Evolutionary conservation across 345 rosid species (phyloP), one percentile per base, ranked within the genome.

Genomic region (Arabidopsis suecica): DNA sequence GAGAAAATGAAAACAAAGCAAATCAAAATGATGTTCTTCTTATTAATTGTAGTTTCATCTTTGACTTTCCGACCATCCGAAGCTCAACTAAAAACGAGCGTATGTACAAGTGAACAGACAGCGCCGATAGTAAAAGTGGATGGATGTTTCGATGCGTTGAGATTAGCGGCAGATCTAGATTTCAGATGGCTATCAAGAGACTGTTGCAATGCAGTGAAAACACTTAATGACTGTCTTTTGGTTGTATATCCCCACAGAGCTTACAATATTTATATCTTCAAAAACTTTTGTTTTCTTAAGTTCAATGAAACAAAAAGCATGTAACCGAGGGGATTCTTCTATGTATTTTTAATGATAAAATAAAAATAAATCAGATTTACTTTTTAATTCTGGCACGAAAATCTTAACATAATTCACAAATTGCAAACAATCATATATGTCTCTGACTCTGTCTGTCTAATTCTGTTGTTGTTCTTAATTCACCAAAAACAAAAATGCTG

Each of bases 161-260:
- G 23, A 8, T 7, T 34, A 33, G 13, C 62, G 2, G 40, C 14
- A 0, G 13, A 8, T 0, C 5, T 1, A 51, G 25, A 58, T n/a
- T 9, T 1, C 37, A 36, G 8, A 4, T 16, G 8, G 44, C 22
- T 58, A 16, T 7, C 41, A 28, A 18, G 1, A 54, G 38, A 7
- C 0, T 51, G 61, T 67, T 67, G 71, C 36, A 34, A 2, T 4
- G 60, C 60, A 50, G 48, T 68, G 61, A 11, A 20, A 33, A 9
- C 50, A 38, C 25, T 14, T 40, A 38, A 47, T n/a, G 38, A 37
- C 9, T 67, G 71, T 38, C 3, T 12, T 5, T 51, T 48, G 58
- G 7, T 11, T 49, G 45, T 65, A 0, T 10, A 6, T 34, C 58
- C 45, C 14, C 6, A 4, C 11, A 18, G 13, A 34, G 45, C 8